Percentiles rank a stretch among this genome's conserved stretches.
Evolutionary conservation across 352 stramenopile species (phyloP).

Genomic region (Globisporangium irregulare): DNA sequence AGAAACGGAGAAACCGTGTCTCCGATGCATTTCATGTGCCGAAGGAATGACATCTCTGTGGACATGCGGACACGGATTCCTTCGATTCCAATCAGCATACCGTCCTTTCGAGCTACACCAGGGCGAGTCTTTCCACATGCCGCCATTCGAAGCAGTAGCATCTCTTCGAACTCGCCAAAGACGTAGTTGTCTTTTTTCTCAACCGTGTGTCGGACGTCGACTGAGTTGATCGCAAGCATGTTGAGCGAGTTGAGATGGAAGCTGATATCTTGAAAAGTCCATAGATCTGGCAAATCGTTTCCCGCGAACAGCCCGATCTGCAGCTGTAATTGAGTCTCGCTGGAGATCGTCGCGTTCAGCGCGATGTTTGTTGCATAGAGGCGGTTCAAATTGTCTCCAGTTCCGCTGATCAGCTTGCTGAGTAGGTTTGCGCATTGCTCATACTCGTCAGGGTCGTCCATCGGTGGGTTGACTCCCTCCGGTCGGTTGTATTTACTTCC

Average conservation of each 20-base stretch:
- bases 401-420: conserved; percentile 51
- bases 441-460: conserved; percentile 45
- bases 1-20: conserved; percentile 31
- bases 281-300: conserved; percentile 69
- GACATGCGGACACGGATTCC: conserved; percentile 37
- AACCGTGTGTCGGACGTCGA: conserved; percentile 53
- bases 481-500: conserved; percentile 62
- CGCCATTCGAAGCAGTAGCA: conserved; percentile 38
- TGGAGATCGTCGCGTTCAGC: conserved; percentile 34
- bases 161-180: conserved; percentile 72
- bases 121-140: conserved; percentile 23
- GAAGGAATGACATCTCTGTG: conserved; percentile 34
- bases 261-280: conserved; percentile 49
- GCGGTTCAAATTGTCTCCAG: conserved; percentile 62
- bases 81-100: conserved; percentile 55
- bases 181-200: conserved; percentile 47
- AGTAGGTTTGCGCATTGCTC: conserved; percentile 33
- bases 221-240: conserved; percentile 32
- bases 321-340: conserved; percentile 30
- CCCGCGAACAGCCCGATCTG: conserved; percentile 54
- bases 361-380: conserved; percentile 49
- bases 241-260: conserved; percentile 40
- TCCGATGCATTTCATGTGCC: conserved; percentile 27
- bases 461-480: conserved; percentile 50
- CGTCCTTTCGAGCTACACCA: conserved; percentile 29